Percentiles rank a stretch among this genome's conserved stretches.
Evolutionary conservation across 2,329 filamentous ascomycete species (phyloP).

Genomic region (Cytospora piceae): DNA sequence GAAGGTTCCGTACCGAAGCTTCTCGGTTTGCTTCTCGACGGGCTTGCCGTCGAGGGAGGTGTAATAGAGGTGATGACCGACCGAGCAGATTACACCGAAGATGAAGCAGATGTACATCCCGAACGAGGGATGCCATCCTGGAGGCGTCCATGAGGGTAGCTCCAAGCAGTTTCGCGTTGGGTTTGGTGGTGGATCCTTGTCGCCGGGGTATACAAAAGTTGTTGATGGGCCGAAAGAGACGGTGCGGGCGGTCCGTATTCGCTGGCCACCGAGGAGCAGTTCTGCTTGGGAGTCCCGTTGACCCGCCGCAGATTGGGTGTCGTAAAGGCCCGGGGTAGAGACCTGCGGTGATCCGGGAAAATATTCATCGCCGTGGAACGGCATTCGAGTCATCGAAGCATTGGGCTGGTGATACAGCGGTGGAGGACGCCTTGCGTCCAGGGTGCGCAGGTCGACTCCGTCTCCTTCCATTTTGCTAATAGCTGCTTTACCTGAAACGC

Average conservation of each 20-base stretch:
- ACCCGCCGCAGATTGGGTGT: not conserved
- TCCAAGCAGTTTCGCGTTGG: not conserved
- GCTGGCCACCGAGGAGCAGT: slow-evolving; percentile 9
- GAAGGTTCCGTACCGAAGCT: slow-evolving; percentile 45
- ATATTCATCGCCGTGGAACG: slow-evolving; percentile 25
- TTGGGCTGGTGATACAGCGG: slow-evolving; percentile 14
- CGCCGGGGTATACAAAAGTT: slow-evolving; percentile 4
- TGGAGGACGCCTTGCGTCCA: slow-evolving; percentile 7
- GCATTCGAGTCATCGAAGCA: slow-evolving; percentile 22
- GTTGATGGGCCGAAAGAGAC: slow-evolving; percentile 25
- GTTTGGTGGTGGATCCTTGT: not conserved
- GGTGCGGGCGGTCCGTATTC: slow-evolving; percentile 3
- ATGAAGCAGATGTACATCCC: slow-evolving; percentile 44
- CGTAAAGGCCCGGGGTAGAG: slow-evolving; percentile 8
- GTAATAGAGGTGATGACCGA: slow-evolving; percentile 46
- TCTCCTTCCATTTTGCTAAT: slow-evolving; percentile 18
- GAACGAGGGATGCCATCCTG: slow-evolving; percentile 32
- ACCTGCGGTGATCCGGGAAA: slow-evolving; percentile 12
- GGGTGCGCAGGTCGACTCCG: slow-evolving; percentile 19
- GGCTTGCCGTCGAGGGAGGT: slow-evolving; percentile 38
- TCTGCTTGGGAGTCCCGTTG: slow-evolving; percentile 21
- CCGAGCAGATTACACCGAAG: slow-evolving; percentile 42
- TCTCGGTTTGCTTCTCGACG: slow-evolving; percentile 42
- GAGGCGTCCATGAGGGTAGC: slow-evolving; percentile 15
- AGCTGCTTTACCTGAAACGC: not conserved